A percentile compares a stretch with the other conserved stretches of the same genome.
These are phyloP conservation scores for Brassica hybrid DNA, from an alignment of 441 rosid species.

Conservation along the genomic window DNA sequence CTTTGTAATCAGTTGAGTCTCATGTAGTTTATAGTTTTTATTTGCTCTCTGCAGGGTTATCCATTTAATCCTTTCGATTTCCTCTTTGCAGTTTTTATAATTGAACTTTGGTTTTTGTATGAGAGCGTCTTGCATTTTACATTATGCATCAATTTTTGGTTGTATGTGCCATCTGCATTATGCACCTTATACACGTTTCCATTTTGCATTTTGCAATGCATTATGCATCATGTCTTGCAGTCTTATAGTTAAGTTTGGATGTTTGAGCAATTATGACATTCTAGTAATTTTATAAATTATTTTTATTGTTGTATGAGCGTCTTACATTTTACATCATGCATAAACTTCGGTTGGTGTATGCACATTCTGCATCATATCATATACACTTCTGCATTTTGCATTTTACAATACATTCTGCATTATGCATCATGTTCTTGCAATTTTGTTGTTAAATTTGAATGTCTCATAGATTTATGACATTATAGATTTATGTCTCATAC, in stretches of 20 bases:
- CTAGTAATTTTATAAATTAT: background rate
- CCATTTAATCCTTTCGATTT: background rate
- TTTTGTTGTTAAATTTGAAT: background rate
- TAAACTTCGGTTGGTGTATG: background rate
- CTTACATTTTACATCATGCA: background rate
- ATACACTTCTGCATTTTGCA: background rate
- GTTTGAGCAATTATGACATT: background rate
- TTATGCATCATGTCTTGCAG: background rate
- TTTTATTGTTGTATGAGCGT: background rate
- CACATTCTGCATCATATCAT: background rate
- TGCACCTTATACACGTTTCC: background rate
- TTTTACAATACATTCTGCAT: background rate
- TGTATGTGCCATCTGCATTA: background rate
- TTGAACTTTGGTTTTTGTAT: background rate
- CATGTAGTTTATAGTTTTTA: background rate
- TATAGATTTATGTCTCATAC: background rate
- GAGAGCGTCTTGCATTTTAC: background rate
- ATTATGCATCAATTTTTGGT: background rate
- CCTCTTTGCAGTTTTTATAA: too few species aligned
- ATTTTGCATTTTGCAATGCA: too few species aligned
- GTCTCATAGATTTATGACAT: background rate
- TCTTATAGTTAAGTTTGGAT: background rate
- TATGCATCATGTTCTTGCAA: background rate
- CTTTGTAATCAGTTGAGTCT: background rate
- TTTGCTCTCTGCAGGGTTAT: background rate